Conservation (phyloP, 805 yeast genomes). For the Barnettozyma sucrosica region DNA sequence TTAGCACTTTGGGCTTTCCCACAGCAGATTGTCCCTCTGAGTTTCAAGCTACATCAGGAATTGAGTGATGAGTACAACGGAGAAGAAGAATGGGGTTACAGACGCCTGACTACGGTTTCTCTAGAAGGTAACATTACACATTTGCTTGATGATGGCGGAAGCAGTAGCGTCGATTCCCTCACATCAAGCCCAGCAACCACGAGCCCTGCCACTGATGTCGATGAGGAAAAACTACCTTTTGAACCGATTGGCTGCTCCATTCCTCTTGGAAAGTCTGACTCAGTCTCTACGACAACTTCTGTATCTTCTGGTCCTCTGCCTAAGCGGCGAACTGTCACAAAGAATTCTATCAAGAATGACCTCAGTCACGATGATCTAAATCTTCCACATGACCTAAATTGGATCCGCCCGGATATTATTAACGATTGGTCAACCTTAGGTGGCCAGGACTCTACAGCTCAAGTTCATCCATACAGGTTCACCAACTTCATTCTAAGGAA, state of each 20-base stretch:
- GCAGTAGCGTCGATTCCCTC: constrained; percentile 24
- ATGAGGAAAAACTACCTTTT: constrained; percentile 22
- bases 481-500: constrained; percentile 77
- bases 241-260: constrained; percentile 8
- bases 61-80: constrained; percentile 76
- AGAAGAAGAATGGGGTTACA: constrained; percentile 86
- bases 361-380: constrained; percentile 15
- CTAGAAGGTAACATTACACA: constrained; percentile 72
- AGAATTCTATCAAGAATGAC: constrained; percentile 28
- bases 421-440: constrained; percentile 77
- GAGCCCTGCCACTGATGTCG: constrained; percentile 6
- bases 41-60: constrained; percentile 80
- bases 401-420: constrained; percentile 66
- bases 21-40: constrained; percentile 82
- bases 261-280: constrained; percentile 11
- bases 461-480: constrained; percentile 92
- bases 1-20: constrained; percentile 97
- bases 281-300: constrained; percentile 3
- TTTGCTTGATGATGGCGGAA: constrained; percentile 19
- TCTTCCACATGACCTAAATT: constrained; percentile 62
- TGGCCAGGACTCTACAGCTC: constrained; percentile 85
- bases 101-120: constrained; percentile 80
- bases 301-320: constrained; percentile 19
- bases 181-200: constrained; percentile 8
- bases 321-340: constrained; percentile 32